Conservation (phyloP, 73 alveolate species). For the Paramecium sonneborni region DNA sequence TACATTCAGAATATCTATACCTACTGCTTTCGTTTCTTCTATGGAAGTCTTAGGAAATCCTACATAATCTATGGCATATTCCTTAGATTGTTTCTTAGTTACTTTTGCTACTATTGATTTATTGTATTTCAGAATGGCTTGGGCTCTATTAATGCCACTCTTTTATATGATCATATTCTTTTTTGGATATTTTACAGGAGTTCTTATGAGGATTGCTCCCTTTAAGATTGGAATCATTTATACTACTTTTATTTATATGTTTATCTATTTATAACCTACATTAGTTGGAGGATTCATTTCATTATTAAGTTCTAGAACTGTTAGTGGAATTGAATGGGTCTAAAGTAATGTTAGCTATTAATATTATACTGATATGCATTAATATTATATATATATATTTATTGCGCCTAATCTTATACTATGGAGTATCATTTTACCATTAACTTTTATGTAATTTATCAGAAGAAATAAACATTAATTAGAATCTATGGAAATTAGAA, state of each 20-base stretch:
- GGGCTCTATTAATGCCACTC: constrained; percentile 44
- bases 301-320: not conserved
- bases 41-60: constrained; percentile 16
- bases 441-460: not conserved
- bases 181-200: constrained; percentile 6
- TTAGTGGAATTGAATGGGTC: constrained; percentile 16
- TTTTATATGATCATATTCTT: constrained; percentile 2
- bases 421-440: constrained; percentile 1
- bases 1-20: not conserved
- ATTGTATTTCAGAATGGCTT: constrained; percentile 46
- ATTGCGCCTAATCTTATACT: constrained; percentile 11
- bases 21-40: not conserved
- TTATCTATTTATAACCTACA: constrained; percentile 12
- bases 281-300: constrained; percentile 30
- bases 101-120: not conserved
- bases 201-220: not conserved
- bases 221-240: not conserved
- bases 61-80: constrained; percentile 29
- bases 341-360: constrained; percentile 1
- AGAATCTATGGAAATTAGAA: not conserved
- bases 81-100: constrained; percentile 46
- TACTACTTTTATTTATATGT: constrained; percentile 33
- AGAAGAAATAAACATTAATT: not conserved
- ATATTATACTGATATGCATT: not conserved
- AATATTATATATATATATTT: not conserved